Base-by-base conservation (phyloP, 768 basidiomycete species). In the Auricularia cornea region DNA sequence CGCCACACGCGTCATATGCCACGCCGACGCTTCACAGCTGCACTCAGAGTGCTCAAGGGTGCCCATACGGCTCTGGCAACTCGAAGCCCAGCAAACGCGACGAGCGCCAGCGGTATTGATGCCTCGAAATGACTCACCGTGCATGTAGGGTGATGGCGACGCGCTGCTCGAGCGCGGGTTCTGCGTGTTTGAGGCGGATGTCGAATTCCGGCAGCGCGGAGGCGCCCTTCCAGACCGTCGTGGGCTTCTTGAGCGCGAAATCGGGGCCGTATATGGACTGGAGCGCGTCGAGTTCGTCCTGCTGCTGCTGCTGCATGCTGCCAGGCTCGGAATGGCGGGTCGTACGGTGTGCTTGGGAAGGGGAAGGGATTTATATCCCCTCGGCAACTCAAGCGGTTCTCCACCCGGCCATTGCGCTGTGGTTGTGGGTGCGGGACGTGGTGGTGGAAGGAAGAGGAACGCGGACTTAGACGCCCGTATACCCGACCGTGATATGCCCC, bases 201-300 rank as follows among this genome's bases (percentile, higher is more conserved):
- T 84, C 82, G 74, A 92, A 92, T 76, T 92, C 90, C 60, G 84
- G 88, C 35, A 88, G 76, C 66, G 85, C 79, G 41, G 80, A 75
- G 28, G 89, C 90, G 64, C 82, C 84, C 90, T 92, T 92, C 91
- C 92, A 94, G 60, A 83, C 91, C 70, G 84, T 90, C 33, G 88
- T 87, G 18, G 89, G 85, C 26, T 86, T 87, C 62, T 81, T 82
- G 69, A 88, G 83, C 29, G 85, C 80, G 70, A 90, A 92, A 70
- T 92, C 86, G 65, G 88, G 83, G 67, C 80, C 87, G 76, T 89
- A 93, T 65, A 93, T 94, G 65, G 90, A 87, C 72, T 84, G 83
- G 66, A 93, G 79, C 32, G 85, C 89, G 59, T 86, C 88, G 66
- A 93, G 88, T 80, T 94, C 91, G 68, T 78, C 75, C 64, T 80